These are phyloP conservation scores for Saprolegnia parasitica DNA, from an alignment of 352 stramenopile genomes.

Conservation along the genomic window DNA sequence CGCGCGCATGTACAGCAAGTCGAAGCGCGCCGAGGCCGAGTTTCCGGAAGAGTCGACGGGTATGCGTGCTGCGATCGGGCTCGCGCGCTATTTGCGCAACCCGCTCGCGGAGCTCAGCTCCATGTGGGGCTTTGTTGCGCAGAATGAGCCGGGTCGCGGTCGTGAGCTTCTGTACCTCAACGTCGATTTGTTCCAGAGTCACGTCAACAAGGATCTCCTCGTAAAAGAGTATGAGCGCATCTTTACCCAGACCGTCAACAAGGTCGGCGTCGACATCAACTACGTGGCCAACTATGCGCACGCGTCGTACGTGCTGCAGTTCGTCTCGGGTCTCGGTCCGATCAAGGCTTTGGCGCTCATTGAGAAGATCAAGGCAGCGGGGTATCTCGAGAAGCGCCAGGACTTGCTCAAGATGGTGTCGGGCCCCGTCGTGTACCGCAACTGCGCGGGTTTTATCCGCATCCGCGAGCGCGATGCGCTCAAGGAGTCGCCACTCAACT, in stretches of 20 bases:
- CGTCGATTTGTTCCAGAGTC: constrained; percentile 82
- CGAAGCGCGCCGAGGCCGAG: constrained; percentile 74
- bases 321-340: constrained; percentile 78
- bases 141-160: constrained; percentile 73
- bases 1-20: constrained; percentile 82
- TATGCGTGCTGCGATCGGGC: constrained; percentile 66
- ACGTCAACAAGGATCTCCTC: constrained; percentile 77
- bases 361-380: constrained; percentile 80
- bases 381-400: constrained; percentile 80
- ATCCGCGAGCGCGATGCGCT: constrained; percentile 83
- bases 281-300: constrained; percentile 86
- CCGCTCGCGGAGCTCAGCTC: constrained; percentile 77
- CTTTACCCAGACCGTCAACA: constrained; percentile 83
- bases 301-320: constrained; percentile 81
- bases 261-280: constrained; percentile 86
- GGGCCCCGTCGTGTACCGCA: constrained; percentile 84
- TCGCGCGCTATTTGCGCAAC: constrained; percentile 81
- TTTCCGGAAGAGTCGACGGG: constrained; percentile 81
- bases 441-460: constrained; percentile 81
- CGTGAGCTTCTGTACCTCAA: constrained; percentile 82
- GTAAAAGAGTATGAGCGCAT: constrained; percentile 83
- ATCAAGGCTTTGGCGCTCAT: constrained; percentile 75
- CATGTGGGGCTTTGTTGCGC: constrained; percentile 78
- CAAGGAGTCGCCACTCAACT: constrained; percentile 79
- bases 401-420: constrained; percentile 80